Percentiles rank a stretch among this genome's conserved stretches.
phyloP scores from a whole-genome alignment of 495 filamentous ascomycete genomes.

The Talaromyces liani region DNA sequence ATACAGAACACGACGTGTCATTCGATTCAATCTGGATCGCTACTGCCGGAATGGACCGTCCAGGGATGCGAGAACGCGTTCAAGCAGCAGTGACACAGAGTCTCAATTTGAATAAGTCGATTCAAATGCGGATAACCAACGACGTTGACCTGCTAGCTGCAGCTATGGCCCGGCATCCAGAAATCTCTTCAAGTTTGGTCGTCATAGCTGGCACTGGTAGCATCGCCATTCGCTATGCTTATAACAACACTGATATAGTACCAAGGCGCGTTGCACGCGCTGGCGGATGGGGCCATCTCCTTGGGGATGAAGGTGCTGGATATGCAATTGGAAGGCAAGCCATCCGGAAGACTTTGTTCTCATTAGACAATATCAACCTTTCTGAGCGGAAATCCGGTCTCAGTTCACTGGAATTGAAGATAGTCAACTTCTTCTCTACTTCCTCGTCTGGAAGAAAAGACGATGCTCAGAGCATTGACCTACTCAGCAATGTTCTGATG shows the following conservation, averaged over 20 bases:
- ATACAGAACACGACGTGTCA: not conserved
- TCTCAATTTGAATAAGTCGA: constrained; percentile 14
- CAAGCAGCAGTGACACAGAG: constrained; percentile 13
- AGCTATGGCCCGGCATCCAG: constrained; percentile 10
- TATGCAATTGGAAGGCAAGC: constrained; percentile 28
- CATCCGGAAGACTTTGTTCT: constrained; percentile 19
- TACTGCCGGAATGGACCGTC: constrained; percentile 22
- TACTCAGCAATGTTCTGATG: constrained; percentile 18
- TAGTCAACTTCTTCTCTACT: constrained; percentile 11
- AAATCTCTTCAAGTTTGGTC: constrained; percentile 16
- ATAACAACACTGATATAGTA: not conserved
- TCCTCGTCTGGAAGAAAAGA: constrained; percentile 7
- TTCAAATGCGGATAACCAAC: constrained; percentile 18
- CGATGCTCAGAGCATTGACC: constrained; percentile 9
- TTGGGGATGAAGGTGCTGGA: constrained; percentile 31
- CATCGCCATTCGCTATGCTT: constrained; percentile 22
- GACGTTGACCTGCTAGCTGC: constrained; percentile 24
- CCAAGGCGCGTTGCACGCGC: constrained; percentile 18
- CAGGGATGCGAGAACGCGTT: constrained; percentile 12
- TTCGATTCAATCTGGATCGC: constrained; percentile 23
- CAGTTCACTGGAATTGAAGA: constrained; percentile 10
- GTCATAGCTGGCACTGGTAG: constrained; percentile 30
- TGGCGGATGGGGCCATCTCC: constrained; percentile 31
- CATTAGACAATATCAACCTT: constrained; percentile 14
- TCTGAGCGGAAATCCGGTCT: constrained; percentile 1